Conservation (phyloP, 2,329 filamentous ascomycete species). For the Ambrosiella cleistominuta region DNA sequence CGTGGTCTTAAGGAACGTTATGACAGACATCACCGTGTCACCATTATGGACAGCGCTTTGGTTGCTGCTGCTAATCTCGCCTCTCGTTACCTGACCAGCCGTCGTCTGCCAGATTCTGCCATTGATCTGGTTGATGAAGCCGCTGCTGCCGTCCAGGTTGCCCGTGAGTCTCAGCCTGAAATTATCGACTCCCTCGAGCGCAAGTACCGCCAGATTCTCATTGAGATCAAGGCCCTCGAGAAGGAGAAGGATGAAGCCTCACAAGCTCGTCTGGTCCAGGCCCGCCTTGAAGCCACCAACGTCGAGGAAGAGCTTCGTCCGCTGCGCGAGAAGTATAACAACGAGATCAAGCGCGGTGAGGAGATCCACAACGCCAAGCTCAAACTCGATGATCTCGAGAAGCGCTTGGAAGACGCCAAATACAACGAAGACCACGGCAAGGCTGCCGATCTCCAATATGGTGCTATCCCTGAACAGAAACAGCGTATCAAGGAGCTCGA, state of each 20-base stretch:
- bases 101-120: constrained; percentile 85
- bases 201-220: constrained; percentile 75
- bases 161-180: constrained; percentile 90
- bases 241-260: constrained; percentile 92
- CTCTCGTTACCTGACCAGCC: constrained; percentile 77
- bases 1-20: constrained; percentile 96
- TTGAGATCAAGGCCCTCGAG: constrained; percentile 88
- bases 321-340: constrained; percentile 87
- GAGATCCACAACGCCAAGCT: constrained; percentile 88
- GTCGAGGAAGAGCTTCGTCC: constrained; percentile 85
- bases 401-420: constrained; percentile 86
- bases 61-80: constrained; percentile 83
- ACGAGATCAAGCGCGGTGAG: constrained; percentile 76
- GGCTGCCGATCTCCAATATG: constrained; percentile 90
- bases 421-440: constrained; percentile 68
- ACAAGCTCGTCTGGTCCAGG: constrained; percentile 61
- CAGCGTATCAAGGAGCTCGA: constrained; percentile 65
- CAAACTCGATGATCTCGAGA: constrained; percentile 79
- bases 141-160: constrained; percentile 87
- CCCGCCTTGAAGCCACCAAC: constrained; percentile 81
- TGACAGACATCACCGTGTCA: constrained; percentile 95
- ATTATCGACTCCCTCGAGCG: constrained; percentile 88
- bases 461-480: constrained; percentile 87
- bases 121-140: constrained; percentile 95
- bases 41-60: constrained; percentile 82